Base-by-base conservation (phyloP, 2,329 filamentous ascomycete species). In the Clarireedia paspali region DNA sequence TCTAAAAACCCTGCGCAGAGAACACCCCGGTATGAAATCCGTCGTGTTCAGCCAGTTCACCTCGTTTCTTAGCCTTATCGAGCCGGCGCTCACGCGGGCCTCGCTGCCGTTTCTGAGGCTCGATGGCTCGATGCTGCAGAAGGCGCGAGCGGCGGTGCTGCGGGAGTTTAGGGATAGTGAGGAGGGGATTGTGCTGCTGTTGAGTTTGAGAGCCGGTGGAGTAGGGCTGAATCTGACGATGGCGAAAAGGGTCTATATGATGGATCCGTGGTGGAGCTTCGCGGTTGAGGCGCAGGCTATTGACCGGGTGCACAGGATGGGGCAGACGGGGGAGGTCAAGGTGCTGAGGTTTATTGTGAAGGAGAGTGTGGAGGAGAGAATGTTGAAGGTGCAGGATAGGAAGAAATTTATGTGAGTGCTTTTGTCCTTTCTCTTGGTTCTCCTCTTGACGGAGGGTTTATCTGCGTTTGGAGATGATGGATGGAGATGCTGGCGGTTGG, bases 191-290 rank as follows among this genome's bases (percentile, higher is more conserved):
- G 82, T 99, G 1, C 75, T 99, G 4, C 77, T 99, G 1, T 81
- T 99, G 51, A 92, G 87, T 64, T 75, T 99, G 55, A 81, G 90
- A 20, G 94, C 95, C 0, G 94, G 95, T 4, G 95, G 94, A 24
- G 94, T 99, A 0, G 94, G 94, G 0, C 77, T 99, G 45, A 99
- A 99, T 68, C 73, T 99, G 59, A 97, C 92, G 0, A 85, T 85
- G 62, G 94, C 94, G 5, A 89, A 86, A 61, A 78, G 89, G 53
- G 95, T 99, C 5, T 99, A 87, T 74, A 95, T 99, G 88, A 97
- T 99, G 94, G 94, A 99, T 71, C 94, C 94, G 0, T 99, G 94
- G 94, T 99, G 94, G 94, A 95, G 89, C 68, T 99, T 92, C 71
- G 91, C 94, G 0, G 86, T 97, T 12, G 94, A 99, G 72, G 90